Percentiles rank a stretch among this genome's conserved stretches.
phyloP scores from a whole-genome alignment of 352 stramenopile species.

The Blastocystis sp. region DNA sequence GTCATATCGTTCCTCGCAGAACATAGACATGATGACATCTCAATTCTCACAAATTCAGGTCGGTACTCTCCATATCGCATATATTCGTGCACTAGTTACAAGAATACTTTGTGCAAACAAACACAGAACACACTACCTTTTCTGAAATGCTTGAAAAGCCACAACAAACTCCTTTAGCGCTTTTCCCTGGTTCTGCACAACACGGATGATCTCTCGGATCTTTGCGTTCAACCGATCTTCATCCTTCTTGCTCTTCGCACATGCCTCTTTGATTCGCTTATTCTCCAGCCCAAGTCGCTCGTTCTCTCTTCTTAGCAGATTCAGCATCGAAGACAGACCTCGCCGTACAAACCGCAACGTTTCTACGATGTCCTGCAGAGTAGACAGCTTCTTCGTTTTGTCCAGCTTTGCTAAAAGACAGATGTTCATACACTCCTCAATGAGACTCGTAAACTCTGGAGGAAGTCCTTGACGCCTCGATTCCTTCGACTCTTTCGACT shows the following conservation, averaged over 20 bases:
- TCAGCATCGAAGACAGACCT: not conserved
- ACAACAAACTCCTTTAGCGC: conserved; percentile 31
- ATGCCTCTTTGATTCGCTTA: not conserved
- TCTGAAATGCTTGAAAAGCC: conserved; percentile 34
- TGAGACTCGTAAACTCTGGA: not conserved
- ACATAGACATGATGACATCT: no score
- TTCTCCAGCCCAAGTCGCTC: conserved; percentile 26
- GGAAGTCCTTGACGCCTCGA: not conserved
- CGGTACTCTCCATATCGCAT: no score
- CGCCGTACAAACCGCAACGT: not conserved
- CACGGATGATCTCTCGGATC: conserved; percentile 2
- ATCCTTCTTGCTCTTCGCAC: not conserved
- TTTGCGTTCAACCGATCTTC: not conserved
- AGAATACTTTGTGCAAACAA: not conserved
- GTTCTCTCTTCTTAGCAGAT: conserved; percentile 43
- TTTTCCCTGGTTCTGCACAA: conserved; percentile 48
- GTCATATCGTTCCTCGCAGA: no score
- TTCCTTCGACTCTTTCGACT: not conserved
- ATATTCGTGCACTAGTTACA: no score
- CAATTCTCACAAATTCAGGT: no score
- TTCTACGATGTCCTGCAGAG: not conserved
- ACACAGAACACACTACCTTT: not conserved
- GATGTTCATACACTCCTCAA: conserved; percentile 48
- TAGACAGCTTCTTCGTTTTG: not conserved
- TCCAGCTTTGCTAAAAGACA: conserved; percentile 43